Conservation (phyloP, 805 yeast species). For the Candida ipomoeae region DNA sequence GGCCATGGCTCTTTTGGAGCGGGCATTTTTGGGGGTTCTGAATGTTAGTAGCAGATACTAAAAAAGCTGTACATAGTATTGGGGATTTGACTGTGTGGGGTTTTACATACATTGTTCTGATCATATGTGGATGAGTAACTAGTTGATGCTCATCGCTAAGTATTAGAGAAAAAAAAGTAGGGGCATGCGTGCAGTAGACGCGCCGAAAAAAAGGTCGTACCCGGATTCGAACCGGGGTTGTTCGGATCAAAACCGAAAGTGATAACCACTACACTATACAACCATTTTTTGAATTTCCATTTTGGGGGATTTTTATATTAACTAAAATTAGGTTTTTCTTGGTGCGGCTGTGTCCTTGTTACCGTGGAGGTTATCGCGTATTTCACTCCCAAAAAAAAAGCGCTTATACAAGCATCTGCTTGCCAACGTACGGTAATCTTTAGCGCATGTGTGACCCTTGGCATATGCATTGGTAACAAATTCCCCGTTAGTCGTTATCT, state of each 20-base stretch:
- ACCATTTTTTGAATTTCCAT: constrained; percentile 17
- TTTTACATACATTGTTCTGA: constrained; percentile 35
- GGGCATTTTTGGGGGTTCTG: constrained; percentile 88
- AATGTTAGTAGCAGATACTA: constrained; percentile 14
- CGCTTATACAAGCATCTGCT: no score
- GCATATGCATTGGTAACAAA: background rate
- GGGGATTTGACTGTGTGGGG: background rate
- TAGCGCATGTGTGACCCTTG: background rate
- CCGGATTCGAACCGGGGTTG: constrained; percentile 86
- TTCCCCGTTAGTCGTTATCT: no score
- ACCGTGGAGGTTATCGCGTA: no score
- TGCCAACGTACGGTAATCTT: background rate
- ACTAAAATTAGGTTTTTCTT: background rate
- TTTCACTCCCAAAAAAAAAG: no score
- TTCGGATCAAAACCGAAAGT: constrained; percentile 77
- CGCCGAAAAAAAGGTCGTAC: constrained; percentile 53
- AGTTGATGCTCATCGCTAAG: constrained; percentile 14
- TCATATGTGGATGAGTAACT: constrained; percentile 19
- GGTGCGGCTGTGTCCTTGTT: no score
- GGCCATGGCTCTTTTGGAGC: constrained; percentile 91
- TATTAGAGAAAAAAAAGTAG: constrained; percentile 1
- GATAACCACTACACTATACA: constrained; percentile 78
- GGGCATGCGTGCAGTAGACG: background rate
- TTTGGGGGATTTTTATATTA: no score
- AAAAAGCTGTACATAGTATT: background rate